Evolutionary conservation across 768 basidiomycete species (phyloP), one percentile per base, ranked within the genome.

Genomic region (Galerina marginata): DNA sequence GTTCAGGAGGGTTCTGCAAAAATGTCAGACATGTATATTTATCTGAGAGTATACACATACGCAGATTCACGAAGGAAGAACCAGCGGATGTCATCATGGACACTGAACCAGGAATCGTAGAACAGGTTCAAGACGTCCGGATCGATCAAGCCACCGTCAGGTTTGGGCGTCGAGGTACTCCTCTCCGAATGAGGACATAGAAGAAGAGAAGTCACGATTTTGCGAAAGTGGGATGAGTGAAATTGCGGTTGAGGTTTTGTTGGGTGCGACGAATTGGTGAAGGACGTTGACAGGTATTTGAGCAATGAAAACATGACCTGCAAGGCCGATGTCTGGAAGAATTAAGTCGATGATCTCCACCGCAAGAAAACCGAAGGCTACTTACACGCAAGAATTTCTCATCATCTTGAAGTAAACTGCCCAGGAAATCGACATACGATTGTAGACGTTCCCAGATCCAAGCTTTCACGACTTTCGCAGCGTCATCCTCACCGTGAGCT

Each of bases 1-100:
- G 45, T 73, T 68, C 39, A 81, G 60, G 59, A 76, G 57, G 46
- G 74, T 71, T 25, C 76, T 77, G 60, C 23, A 45, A 49, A 46
- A 38, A 45, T 14, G 23, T 52, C 26, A 49, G 42, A 51, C 20
- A 46, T 36, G 20, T 15, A 11, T 12, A 51, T 23, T n/a, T 43
- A 6, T 55, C 45, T 29, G 20, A 43, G 40, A 58, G n/a, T 14
- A 49, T 26, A 50, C 6, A 77, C 84, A 59, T 72, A 91, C 93
- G 80, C 84, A 56, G 90, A 80, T 68, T 95, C 91, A 44, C 90
- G 83, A 37, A 96, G 81, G 77, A 94, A 95, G 77, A 91, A 92
- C 91, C 91, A 96, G 59, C 94, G 85, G 36, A 96, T 77, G 67
- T 96, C 94, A 67, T 93, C 91, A 70, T 91, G 69, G 11, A 90